Evolutionary conservation across 2,329 filamentous ascomycete genomes (phyloP).

Genomic region (Calonectria ilicicola): DNA sequence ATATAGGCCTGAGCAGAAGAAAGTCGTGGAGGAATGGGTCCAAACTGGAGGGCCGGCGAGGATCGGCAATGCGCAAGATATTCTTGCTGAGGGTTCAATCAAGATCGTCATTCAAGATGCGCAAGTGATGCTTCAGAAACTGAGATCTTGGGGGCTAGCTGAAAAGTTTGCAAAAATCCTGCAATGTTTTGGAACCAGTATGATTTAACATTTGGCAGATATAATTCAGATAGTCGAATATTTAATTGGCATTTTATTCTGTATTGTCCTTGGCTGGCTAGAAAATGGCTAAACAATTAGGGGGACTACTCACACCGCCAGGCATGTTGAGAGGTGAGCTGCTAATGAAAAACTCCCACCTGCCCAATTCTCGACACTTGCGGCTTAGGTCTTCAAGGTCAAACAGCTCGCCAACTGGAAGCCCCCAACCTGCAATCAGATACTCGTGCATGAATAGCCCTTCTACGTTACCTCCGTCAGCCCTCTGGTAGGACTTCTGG

Average conservation of each 20-base stretch:
- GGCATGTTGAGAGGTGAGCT: constrained; percentile 60
- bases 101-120: constrained; percentile 39
- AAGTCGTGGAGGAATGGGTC: constrained; percentile 37
- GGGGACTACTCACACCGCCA: constrained; percentile 58
- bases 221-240: not conserved
- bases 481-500: constrained; percentile 45
- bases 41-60: constrained; percentile 38
- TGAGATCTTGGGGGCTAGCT: constrained; percentile 43
- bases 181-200: constrained; percentile 25
- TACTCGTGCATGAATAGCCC: constrained; percentile 56
- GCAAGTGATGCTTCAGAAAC: constrained; percentile 36
- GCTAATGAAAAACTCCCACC: constrained; percentile 61
- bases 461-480: constrained; percentile 18
- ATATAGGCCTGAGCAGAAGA: constrained; percentile 16
- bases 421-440: constrained; percentile 59
- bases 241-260: not conserved
- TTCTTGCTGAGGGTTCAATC: constrained; percentile 30
- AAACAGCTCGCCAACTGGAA: constrained; percentile 52
- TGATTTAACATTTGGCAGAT: not conserved
- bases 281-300: constrained; percentile 58
- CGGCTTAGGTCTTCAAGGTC: constrained; percentile 48
- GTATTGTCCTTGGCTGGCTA: constrained; percentile 28
- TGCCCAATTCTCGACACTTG: constrained; percentile 63
- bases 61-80: constrained; percentile 38
- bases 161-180: constrained; percentile 46